These are phyloP conservation scores for Actinomucor elegans DNA, from an alignment of 371 early-diverging fungal genomes.

Conservation along the genomic window DNA sequence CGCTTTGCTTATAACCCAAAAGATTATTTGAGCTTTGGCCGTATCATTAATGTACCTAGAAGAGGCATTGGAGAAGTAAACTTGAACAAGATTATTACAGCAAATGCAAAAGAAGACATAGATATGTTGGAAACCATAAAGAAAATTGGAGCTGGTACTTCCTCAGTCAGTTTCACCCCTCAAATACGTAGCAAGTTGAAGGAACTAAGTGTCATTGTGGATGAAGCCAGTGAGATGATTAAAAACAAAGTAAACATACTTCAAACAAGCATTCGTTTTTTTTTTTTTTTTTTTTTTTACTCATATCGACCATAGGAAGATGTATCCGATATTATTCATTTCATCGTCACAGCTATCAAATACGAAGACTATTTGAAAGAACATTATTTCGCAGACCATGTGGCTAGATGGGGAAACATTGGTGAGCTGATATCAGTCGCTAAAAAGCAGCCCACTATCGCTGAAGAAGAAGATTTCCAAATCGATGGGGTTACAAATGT, in stretches of 20 bases:
- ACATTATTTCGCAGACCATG: conserved; percentile 13
- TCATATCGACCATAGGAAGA: conserved; percentile 8
- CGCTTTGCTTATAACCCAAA: conserved; percentile 45
- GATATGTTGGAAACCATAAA: neutral
- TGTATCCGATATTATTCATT: conserved; percentile 12
- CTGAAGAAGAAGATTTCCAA: neutral
- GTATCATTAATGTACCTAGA: conserved; percentile 48
- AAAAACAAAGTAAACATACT: conserved; percentile 19
- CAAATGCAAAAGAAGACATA: neutral
- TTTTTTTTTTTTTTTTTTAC: neutral
- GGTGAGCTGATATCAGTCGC: conserved; percentile 37
- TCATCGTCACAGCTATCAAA: conserved; percentile 20
- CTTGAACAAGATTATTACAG: conserved; percentile 20
- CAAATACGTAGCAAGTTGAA: conserved; percentile 1
- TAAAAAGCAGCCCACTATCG: neutral
- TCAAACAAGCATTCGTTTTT: neutral
- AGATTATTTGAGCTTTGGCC: conserved; percentile 43
- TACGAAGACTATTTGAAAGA: conserved; percentile 29
- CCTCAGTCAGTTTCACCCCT: neutral
- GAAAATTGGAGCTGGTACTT: neutral
- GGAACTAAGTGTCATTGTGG: conserved; percentile 6
- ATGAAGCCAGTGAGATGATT: conserved; percentile 7
- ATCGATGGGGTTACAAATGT: too few relatives aligned
- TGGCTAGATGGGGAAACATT: conserved; percentile 34
- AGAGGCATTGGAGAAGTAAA: conserved; percentile 49